Conservation (phyloP, 176 grass and related monocot species). For the sorghum (Sorghum bicolor) region DNA sequence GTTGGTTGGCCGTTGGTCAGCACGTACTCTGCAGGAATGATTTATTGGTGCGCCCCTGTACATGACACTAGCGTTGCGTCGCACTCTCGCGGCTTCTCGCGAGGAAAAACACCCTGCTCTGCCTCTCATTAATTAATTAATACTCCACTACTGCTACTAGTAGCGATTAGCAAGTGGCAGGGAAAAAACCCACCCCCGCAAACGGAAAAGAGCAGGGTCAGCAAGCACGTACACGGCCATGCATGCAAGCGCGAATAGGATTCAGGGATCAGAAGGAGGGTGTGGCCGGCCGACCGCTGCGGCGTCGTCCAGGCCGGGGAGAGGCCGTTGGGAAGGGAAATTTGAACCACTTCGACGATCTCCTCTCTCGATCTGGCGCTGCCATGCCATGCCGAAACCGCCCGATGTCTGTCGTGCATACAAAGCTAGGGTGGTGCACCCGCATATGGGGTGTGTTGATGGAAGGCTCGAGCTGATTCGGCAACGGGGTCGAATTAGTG, state of each 20-base stretch:
- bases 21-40: too few relatives aligned
- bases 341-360: neutral
- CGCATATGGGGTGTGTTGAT: neutral
- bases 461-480: conserved; percentile 16
- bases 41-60: neutral
- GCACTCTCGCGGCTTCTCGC: neutral
- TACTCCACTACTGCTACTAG: too few relatives aligned
- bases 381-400: neutral
- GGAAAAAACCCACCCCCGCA: too few relatives aligned
- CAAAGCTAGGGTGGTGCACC: neutral
- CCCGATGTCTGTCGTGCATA: neutral
- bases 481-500: conserved; percentile 26
- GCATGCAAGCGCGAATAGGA: too few relatives aligned
- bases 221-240: too few relatives aligned
- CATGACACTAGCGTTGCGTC: neutral
- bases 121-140: too few relatives aligned
- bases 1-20: conserved; percentile 39
- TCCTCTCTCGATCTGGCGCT: too few relatives aligned
- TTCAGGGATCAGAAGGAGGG: too few relatives aligned
- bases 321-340: neutral
- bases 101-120: neutral
- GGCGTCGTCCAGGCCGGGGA: too few relatives aligned
- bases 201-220: too few relatives aligned
- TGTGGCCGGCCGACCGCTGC: too few relatives aligned
- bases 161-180: too few relatives aligned